Percentiles rank a stretch among this genome's conserved stretches.
phyloP scores from a whole-genome alignment of 306 rosid genomes.

The Prunus mongolica region DNA sequence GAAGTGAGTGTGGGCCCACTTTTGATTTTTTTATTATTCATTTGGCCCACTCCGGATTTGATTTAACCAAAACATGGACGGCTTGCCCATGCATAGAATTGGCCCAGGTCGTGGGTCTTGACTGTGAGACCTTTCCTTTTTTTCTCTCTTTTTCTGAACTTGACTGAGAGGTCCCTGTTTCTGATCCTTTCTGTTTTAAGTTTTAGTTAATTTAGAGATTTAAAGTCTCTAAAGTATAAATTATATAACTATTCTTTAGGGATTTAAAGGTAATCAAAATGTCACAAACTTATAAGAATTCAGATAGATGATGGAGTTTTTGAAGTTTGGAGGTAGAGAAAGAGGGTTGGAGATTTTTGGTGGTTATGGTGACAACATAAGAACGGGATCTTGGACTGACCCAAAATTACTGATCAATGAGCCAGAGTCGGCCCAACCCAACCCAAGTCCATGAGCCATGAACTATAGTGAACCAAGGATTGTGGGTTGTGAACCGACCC shows the following conservation, averaged over 20 bases:
- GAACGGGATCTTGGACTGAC: not conserved
- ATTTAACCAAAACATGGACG: not conserved
- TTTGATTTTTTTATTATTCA: not conserved
- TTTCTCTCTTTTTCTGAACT: not conserved
- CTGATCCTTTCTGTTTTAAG: not conserved
- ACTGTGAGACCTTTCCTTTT: not conserved
- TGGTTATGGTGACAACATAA: not conserved
- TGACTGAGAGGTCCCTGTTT: not conserved
- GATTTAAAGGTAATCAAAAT: not conserved
- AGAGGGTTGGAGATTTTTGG: not conserved
- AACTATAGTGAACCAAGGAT: not conserved
- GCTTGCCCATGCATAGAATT: not conserved
- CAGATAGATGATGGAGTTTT: not conserved
- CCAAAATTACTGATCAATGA: not conserved
- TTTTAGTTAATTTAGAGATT: not conserved
- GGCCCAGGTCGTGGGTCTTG: not conserved
- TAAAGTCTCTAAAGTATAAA: not conserved
- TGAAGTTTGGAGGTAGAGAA: not conserved
- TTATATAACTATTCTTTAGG: not conserved
- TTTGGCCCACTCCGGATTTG: constrained; percentile 11
- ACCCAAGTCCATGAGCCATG: not conserved
- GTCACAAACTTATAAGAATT: not conserved
- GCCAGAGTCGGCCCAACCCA: not conserved
- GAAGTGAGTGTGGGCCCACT: constrained; percentile 22
- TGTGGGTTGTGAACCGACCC: not conserved